Conservation (phyloP, 495 filamentous ascomycete genomes). For the Hypoxylon fragiforme region DNA sequence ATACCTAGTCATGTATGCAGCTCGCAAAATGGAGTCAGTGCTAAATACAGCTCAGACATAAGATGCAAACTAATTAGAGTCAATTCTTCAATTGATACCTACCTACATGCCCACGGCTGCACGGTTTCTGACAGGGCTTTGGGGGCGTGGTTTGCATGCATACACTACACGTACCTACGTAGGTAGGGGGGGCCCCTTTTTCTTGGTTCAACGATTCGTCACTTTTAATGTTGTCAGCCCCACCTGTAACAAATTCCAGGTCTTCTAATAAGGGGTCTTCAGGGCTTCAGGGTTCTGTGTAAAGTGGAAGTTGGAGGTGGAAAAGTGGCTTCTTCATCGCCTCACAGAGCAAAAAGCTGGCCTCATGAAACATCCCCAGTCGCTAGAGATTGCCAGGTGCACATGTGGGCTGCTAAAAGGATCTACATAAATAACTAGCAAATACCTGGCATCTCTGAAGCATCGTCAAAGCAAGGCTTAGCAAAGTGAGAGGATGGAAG, state of each 20-base stretch:
- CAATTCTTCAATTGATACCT: constrained; percentile 16
- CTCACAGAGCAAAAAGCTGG: constrained; percentile 2
- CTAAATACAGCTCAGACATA: constrained; percentile 30
- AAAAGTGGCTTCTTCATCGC: constrained; percentile 5
- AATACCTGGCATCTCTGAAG: constrained; percentile 11
- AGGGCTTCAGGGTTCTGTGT: neutral
- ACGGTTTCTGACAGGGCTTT: constrained; percentile 18
- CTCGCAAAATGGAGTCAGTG: constrained; percentile 12
- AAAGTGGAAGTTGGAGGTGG: neutral
- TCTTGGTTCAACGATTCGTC: constrained; percentile 19
- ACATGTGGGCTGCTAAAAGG: no score
- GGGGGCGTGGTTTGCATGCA: neutral
- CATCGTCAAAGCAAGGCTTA: constrained; percentile 8
- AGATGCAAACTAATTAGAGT: neutral
- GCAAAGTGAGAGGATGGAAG: constrained; percentile 11
- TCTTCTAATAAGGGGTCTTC: no score
- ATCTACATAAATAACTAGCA: constrained; percentile 8
- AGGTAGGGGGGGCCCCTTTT: constrained; percentile 5
- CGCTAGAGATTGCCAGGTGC: neutral
- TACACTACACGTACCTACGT: no score
- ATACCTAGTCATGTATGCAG: no score
- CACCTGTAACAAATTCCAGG: constrained; percentile 15
- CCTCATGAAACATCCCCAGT: constrained; percentile 15
- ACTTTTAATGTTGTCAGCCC: constrained; percentile 8
- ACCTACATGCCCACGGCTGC: constrained; percentile 6